Percentiles rank a stretch among this genome's conserved stretches.
Evolutionary conservation across 768 basidiomycete genomes (phyloP).

Genomic region (Lactarius psammicola): DNA sequence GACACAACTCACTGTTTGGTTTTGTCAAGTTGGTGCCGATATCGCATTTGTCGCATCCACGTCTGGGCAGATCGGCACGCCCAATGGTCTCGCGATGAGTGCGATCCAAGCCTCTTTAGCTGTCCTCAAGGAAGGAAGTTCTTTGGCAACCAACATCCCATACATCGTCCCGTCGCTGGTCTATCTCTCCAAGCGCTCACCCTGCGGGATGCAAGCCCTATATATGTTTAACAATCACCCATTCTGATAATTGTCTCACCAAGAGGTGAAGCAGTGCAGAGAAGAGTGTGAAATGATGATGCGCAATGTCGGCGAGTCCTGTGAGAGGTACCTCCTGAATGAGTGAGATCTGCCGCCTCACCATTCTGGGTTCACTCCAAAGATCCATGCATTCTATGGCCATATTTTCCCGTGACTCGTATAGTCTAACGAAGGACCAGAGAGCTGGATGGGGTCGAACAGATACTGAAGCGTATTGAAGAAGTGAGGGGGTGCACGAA

Average conservation of each 20-base stretch:
- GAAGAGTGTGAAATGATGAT: not conserved
- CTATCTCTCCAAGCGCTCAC: not conserved
- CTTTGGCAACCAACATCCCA: not conserved
- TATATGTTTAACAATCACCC: not conserved
- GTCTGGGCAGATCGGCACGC: not conserved
- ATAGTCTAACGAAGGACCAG: not conserved
- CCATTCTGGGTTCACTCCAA: not conserved
- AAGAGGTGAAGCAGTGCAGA: not conserved
- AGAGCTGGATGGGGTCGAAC: not conserved
- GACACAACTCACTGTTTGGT: too few species aligned
- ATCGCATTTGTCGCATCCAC: too few species aligned
- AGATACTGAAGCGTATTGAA: not conserved
- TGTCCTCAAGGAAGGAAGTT: not conserved
- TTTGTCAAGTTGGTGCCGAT: too few species aligned
- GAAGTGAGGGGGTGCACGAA: not conserved
- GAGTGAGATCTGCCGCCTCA: not conserved
- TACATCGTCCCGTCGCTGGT: not conserved
- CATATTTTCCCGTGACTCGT: not conserved
- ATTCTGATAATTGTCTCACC: not conserved
- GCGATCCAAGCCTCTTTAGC: not conserved
- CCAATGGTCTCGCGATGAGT: not conserved
- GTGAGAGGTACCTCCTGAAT: not conserved
- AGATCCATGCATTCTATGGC: not conserved
- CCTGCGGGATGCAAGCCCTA: not conserved
- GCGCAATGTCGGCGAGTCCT: not conserved